Evolutionary conservation across 305 asterid species (phyloP), one percentile per base, ranked within the genome.

Genomic region (Fraxinus sp.): DNA sequence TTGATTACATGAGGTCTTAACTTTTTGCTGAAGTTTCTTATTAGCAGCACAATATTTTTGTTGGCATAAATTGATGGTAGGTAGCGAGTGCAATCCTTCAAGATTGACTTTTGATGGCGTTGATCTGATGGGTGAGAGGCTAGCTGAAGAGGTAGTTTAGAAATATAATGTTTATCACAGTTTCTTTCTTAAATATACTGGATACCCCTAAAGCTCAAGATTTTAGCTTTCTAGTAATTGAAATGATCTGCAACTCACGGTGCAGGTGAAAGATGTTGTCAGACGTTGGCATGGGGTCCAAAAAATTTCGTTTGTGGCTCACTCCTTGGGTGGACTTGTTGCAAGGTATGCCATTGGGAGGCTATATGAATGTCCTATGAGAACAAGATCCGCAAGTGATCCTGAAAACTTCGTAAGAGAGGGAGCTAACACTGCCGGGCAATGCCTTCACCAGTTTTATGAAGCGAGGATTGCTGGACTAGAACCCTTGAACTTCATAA

Each of bases 291-390:
- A 88, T 66, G 96, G 91, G 18, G 86, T 92, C 85, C 77, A 76
- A 84, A 95, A 90, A 84, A 92, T 95, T 85, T 95, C 98, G 22
- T 92, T 95, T 79, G 97, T 95, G 79, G 96, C 98, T 81, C 98
- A 95, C 85, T 95, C 98, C 18, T 88, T 95, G 83, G 98, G 98
- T 64, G 98, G 98, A 77, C 97, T 95, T 81, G 97, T 95, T 84
- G 92, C 98, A 79, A 89, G 98, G 22, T 95, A 92, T 86, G 97
- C 98, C 80, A 82, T 94, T 81, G 98, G 98, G 80, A 90, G 97
- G 81, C 81, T 94, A 74, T 89, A 88, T 79, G 84, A 84, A 83
- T 79, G 82, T 83, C 59, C 86, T 3, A 76, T 64, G 57, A 86
- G n/a, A 82, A 80, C 43, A 0, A 82, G 41, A 49, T 80, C 84